These are phyloP conservation scores for Suhomyces xylopsoci DNA, from an alignment of 805 yeast genomes.

Conservation along the genomic window DNA sequence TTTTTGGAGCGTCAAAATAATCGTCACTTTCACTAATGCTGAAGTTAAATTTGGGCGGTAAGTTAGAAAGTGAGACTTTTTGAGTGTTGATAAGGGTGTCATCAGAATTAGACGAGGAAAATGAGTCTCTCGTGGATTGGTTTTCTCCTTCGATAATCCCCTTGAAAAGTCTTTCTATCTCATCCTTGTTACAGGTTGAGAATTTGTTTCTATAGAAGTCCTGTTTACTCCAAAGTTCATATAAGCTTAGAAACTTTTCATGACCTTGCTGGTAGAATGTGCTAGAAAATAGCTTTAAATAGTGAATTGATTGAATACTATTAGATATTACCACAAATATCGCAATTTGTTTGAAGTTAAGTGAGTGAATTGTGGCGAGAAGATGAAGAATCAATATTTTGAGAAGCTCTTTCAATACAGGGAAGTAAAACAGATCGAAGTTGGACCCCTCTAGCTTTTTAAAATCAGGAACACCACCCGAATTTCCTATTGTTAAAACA, in stretches of 20 bases:
- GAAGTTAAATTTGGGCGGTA: slow-evolving; percentile 14
- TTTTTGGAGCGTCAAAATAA: slow-evolving; percentile 3
- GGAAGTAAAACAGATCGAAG: slow-evolving; percentile 13
- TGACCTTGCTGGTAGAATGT: slow-evolving; percentile 10
- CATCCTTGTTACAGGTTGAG: slow-evolving; percentile 7
- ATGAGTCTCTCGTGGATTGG: slow-evolving; percentile 9
- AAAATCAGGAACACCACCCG: neutral
- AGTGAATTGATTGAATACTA: neutral
- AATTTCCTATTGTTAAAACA: slow-evolving; percentile 10
- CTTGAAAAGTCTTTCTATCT: slow-evolving; percentile 8
- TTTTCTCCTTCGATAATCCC: slow-evolving; percentile 7
- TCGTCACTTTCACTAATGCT: neutral
- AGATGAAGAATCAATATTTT: slow-evolving; percentile 5
- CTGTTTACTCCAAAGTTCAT: slow-evolving; percentile 17
- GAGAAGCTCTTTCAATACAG: slow-evolving; percentile 13
- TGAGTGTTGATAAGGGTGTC: slow-evolving; percentile 13
- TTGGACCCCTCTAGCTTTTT: neutral
- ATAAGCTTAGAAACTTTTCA: slow-evolving; percentile 13
- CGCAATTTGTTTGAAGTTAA: slow-evolving; percentile 8
- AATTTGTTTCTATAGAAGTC: slow-evolving; percentile 8
- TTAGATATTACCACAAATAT: slow-evolving; percentile 8
- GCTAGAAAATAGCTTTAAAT: neutral
- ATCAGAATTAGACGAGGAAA: slow-evolving; percentile 14
- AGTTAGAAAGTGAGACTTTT: slow-evolving; percentile 7
- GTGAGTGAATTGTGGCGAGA: neutral